A percentile compares a stretch with the other conserved stretches of the same genome.
Conservation (phyloP, 768 basidiomycete genomes). For the Neoboletus subvelutipes region DNA sequence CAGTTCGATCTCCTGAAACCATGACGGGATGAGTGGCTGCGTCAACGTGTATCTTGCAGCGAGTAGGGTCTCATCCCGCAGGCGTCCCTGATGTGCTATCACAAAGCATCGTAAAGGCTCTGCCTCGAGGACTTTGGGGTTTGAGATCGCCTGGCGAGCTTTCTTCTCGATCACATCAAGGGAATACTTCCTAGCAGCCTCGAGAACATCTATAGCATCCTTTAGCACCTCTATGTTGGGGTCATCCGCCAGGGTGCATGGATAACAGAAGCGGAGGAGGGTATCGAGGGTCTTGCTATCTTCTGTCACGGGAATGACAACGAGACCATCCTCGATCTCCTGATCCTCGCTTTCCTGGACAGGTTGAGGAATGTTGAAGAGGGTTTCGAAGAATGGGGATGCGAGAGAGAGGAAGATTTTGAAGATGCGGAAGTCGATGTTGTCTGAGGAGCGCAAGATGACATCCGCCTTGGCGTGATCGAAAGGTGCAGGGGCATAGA, state of each 20-base stretch:
- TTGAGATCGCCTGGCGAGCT: slow-evolving; percentile 17
- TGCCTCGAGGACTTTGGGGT: slow-evolving; percentile 18
- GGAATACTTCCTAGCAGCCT: slow-evolving; percentile 17
- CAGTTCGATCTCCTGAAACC: slow-evolving; percentile 28
- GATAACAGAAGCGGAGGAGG: slow-evolving; percentile 31
- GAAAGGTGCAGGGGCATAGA: slow-evolving; percentile 18
- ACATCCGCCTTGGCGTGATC: slow-evolving; percentile 22
- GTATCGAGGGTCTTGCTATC: slow-evolving; percentile 23
- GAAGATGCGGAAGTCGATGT: slow-evolving; percentile 33
- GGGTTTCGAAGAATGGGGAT: slow-evolving; percentile 34
- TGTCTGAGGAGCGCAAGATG: slow-evolving; percentile 28
- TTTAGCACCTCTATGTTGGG: background rate
- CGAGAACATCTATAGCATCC: slow-evolving; percentile 10
- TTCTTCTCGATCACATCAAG: slow-evolving; percentile 17
- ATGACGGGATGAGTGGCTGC: slow-evolving; percentile 24
- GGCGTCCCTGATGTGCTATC: slow-evolving; percentile 22
- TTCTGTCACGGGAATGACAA: slow-evolving; percentile 23
- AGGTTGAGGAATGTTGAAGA: slow-evolving; percentile 3
- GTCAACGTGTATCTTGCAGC: slow-evolving; percentile 32
- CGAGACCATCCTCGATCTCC: slow-evolving; percentile 8
- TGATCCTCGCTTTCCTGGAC: too few species aligned
- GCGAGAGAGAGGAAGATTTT: slow-evolving; percentile 34
- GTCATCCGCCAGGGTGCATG: slow-evolving; percentile 12
- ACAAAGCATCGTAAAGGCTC: slow-evolving; percentile 33
- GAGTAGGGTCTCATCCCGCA: slow-evolving; percentile 24